Evolutionary conservation across 1,284 basidiomycete species (phyloP), one percentile per base, ranked within the genome.

Genomic region (Irpex sp.): DNA sequence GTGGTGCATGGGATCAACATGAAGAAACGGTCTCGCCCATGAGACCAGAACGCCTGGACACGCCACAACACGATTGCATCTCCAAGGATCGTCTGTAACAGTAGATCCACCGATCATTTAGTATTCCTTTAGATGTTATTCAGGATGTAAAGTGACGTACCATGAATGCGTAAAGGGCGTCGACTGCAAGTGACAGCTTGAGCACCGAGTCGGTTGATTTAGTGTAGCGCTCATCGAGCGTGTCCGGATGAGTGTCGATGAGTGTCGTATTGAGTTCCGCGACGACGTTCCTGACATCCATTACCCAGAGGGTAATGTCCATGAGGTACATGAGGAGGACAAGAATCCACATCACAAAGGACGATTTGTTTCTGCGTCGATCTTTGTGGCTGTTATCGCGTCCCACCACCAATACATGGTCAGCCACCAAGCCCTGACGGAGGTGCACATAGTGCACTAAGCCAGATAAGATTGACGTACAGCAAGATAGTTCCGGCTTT

Each of bases 281-380:
- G 46, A 67, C 46, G 39, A 62, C 31, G 31, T 65, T 62, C 19
- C 61, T 61, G 11, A 67, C 61, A 47, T 67, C 66, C 19, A 67
- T 60, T 17, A 65, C 65, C 66, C 66, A 67, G 9, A 67, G 58
- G 5, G 60, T 26, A 7, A 63, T 46, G 9, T 61, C 62, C 11
- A 67, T 53, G 17, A 61, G 46, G 37, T 61, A 67, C 63, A 67
- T 67, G 15, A 57, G 54, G 35, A 65, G 46, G n/a, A 67, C 62
- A 26, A 62, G 57, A 2, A 26, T 5, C 39, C 19, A 62, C 21
- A 60, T 65, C 11, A 17, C 51, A 31, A 57, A 2, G 8, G 64
- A 61, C 4, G 60, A 53, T 51, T 26, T 65, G 51, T 39, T 60
- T 35, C 33, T 1, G 9, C 53, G 53, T 33, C 58, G 61, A 26